Conservation (phyloP, 192 early-diverging fungal species). For the Entomortierella lignicola region DNA sequence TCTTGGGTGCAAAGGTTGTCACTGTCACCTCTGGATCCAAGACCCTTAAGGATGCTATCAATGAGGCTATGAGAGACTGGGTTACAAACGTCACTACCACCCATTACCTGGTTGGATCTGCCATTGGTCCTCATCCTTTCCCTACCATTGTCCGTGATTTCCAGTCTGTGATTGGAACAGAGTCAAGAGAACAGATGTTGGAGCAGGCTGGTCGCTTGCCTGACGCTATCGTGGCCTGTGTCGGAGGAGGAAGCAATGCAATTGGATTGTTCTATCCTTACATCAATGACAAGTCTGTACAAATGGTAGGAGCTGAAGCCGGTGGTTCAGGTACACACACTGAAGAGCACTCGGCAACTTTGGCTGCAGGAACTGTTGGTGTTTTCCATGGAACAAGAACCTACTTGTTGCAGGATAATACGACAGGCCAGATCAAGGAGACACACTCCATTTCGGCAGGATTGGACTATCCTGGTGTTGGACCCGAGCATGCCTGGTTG, state of each 20-base stretch:
- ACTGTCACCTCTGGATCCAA: constrained; percentile 76
- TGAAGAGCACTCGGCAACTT: constrained; percentile 89
- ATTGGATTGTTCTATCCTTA: constrained; percentile 99
- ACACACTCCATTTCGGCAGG: constrained; percentile 96
- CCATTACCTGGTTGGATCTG: constrained; percentile 97
- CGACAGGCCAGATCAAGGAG: constrained; percentile 96
- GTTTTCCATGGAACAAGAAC: constrained; percentile 98
- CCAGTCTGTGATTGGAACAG: constrained; percentile 96
- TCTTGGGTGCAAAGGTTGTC: constrained; percentile 94
- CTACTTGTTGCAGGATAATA: constrained; percentile 90
- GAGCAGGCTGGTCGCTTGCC: constrained; percentile 87
- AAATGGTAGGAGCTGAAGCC: constrained; percentile 94
- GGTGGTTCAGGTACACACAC: constrained; percentile 90
- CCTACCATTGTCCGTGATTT: constrained; percentile 97
- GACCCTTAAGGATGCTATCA: constrained; percentile 98
- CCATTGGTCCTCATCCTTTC: constrained; percentile 98
- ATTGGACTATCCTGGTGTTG: constrained; percentile 98
- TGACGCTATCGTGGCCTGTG: constrained; percentile 94
- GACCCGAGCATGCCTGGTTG: constrained; percentile 95
- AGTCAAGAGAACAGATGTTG: constrained; percentile 87
- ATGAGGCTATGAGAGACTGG: constrained; percentile 99
- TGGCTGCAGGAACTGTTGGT: constrained; percentile 85
- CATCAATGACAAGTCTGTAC: constrained; percentile 84
- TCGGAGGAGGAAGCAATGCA: constrained; percentile 96
- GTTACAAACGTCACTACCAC: constrained; percentile 94